Conservation (phyloP, 345 rosid genomes). For the Citrus glauca region DNA sequence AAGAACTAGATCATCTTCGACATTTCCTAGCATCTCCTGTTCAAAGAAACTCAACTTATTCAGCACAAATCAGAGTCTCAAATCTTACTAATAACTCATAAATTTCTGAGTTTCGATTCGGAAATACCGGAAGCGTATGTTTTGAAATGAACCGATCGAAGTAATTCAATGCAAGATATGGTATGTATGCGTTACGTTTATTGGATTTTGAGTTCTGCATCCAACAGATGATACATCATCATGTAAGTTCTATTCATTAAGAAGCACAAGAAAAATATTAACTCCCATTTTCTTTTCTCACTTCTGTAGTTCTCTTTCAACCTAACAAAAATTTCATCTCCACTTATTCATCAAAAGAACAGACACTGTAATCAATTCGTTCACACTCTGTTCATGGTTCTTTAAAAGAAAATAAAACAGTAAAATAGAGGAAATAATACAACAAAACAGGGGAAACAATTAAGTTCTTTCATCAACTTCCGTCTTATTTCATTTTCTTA, state of each 20-base stretch:
- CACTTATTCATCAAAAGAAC: not conserved
- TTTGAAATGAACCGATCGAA: slow-evolving; percentile 3
- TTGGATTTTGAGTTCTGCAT: not conserved
- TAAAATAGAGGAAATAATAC: not conserved
- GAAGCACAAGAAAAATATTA: no score
- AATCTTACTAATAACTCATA: not conserved
- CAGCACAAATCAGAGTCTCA: not conserved
- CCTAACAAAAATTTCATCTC: not conserved
- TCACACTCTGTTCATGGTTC: not conserved
- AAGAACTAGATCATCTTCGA: not conserved
- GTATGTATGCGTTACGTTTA: not conserved
- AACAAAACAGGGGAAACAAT: not conserved
- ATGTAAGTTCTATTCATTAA: not conserved
- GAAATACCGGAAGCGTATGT: not conserved
- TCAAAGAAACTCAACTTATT: not conserved
- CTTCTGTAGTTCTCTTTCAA: no score
- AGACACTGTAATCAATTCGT: not conserved
- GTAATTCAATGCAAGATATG: slow-evolving; percentile 6
- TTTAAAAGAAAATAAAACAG: not conserved
- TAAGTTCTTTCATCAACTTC: not conserved
- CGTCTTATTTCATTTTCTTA: not conserved
- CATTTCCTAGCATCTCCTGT: not conserved
- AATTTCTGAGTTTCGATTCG: not conserved
- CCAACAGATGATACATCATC: not conserved
- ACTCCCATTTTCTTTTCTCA: no score